Conservation (phyloP, 495 filamentous ascomycete species). For the Staphylotrichum tortipilum region DNA sequence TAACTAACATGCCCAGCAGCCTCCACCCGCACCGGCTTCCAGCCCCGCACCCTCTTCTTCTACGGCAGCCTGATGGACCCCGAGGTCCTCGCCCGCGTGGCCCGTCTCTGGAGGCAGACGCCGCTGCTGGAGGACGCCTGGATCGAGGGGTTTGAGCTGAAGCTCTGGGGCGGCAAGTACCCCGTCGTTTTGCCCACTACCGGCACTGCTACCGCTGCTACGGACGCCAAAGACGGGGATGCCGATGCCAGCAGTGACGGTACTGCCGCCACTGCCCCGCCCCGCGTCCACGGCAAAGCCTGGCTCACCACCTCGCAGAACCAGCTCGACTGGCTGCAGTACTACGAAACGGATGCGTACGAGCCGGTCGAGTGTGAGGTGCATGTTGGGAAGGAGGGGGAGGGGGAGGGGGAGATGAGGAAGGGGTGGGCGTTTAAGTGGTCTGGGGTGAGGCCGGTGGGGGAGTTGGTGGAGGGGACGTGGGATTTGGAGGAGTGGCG, state of each 20-base stretch:
- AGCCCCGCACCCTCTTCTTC: slow-evolving; percentile 1
- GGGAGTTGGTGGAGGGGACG: not conserved
- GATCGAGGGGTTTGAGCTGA: slow-evolving; percentile 2
- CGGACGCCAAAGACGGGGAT: no score
- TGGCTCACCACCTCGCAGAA: not conserved
- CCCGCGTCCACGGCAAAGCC: not conserved
- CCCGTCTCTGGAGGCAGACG: not conserved
- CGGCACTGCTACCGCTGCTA: no score
- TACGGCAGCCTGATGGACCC: slow-evolving; percentile 3
- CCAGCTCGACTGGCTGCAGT: not conserved
- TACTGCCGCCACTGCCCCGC: no score
- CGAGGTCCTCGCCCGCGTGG: not conserved
- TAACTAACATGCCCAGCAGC: not conserved
- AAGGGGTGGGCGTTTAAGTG: not conserved
- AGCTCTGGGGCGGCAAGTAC: not conserved
- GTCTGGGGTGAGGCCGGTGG: not conserved
- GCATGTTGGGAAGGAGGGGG: no score
- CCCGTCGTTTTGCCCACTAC: not conserved
- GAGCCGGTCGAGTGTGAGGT: not conserved
- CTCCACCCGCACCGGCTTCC: not conserved
- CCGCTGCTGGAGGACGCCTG: not conserved
- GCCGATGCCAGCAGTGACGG: not conserved
- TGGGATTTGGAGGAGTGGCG: not conserved
- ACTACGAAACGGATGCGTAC: slow-evolving; percentile 2
- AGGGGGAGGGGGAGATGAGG: not conserved